Percentiles rank a stretch among this genome's conserved stretches.
Conservation (phyloP, 1,284 basidiomycete genomes). For the Leccinum solheimii region DNA sequence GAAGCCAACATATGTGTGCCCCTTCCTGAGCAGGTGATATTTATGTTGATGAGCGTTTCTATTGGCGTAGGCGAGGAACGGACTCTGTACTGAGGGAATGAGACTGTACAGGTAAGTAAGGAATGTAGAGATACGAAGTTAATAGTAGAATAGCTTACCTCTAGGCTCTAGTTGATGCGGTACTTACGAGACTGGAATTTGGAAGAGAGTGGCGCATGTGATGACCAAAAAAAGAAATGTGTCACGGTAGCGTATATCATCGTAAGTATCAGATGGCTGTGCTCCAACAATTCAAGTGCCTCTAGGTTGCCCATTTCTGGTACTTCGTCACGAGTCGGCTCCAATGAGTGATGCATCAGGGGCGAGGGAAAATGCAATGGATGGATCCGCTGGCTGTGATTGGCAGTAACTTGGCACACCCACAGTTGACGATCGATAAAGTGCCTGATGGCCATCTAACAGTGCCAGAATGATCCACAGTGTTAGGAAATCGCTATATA, state of each 20-base stretch:
- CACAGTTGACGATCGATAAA: background rate
- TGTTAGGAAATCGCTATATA: background rate
- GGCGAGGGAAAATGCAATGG: background rate
- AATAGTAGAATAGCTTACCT: background rate
- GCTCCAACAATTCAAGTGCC: background rate
- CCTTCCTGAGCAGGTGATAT: no score
- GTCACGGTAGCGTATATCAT: no score
- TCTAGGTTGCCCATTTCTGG: background rate
- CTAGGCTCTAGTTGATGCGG: no score
- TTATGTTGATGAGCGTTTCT: no score
- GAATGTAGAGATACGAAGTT: background rate
- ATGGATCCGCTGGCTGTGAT: background rate
- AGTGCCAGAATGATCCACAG: background rate
- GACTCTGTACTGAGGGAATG: no score
- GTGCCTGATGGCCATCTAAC: background rate
- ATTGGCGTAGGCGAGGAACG: no score
- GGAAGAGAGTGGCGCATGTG: no score
- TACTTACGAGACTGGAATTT: no score
- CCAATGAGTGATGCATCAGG: background rate
- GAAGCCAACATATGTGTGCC: no score
- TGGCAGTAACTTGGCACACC: background rate
- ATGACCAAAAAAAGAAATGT: no score
- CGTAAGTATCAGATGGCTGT: no score
- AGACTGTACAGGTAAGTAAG: background rate
- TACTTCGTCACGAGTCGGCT: background rate